Evolutionary conservation across 1,284 basidiomycete genomes (phyloP).

Genomic region (Pulveroboletus sp.): DNA sequence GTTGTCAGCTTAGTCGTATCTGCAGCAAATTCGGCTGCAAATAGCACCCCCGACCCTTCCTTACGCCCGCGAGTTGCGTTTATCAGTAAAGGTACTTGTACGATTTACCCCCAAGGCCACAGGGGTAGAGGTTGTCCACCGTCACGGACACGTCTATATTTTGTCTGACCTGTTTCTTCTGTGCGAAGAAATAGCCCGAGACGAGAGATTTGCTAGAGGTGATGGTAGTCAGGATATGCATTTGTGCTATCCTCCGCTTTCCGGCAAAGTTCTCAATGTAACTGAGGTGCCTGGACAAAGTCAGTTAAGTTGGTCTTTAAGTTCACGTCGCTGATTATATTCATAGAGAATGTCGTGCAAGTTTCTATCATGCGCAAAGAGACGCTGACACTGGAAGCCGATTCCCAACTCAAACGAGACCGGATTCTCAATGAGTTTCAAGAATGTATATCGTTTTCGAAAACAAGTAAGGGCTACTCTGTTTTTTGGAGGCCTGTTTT

Average conservation of each 20-base stretch:
- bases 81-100: constrained; percentile 73
- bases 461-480: constrained; percentile 50
- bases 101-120: constrained; percentile 78
- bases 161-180: constrained; percentile 91
- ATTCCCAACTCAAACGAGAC: constrained; percentile 63
- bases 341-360: constrained; percentile 65
- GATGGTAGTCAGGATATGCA: constrained; percentile 80
- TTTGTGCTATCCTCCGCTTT: constrained; percentile 92
- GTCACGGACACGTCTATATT: constrained; percentile 82
- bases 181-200: constrained; percentile 75
- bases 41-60: constrained; percentile 80
- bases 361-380: constrained; percentile 91
- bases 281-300: constrained; percentile 59
- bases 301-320: constrained; percentile 27
- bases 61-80: constrained; percentile 78
- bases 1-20: constrained; percentile 14
- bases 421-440: constrained; percentile 71
- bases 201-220: constrained; percentile 51
- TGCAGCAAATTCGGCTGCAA: constrained; percentile 86
- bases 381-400: constrained; percentile 64
- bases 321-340: constrained; percentile 12
- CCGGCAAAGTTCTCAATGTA: constrained; percentile 89
- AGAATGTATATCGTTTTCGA: constrained; percentile 83
- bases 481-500: background rate
- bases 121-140: constrained; percentile 69